These are phyloP conservation scores for Rhizophora mangle DNA, from an alignment of 345 rosid genomes.

Conservation along the genomic window DNA sequence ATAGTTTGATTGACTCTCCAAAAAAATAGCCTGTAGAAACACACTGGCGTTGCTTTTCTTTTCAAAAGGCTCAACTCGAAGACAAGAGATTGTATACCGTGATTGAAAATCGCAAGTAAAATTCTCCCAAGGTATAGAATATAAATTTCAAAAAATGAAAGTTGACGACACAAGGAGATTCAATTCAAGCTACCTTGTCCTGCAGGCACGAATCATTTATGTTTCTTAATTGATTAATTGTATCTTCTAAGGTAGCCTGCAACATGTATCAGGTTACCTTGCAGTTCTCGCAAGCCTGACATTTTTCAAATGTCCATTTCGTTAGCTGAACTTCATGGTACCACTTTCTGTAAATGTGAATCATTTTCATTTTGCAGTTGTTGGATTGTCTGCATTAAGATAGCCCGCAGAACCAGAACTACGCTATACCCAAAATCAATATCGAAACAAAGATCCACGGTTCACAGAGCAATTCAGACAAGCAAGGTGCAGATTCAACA, in stretches of 20 bases:
- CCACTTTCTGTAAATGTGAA: not conserved
- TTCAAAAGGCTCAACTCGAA: no score
- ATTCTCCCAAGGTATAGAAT: no score
- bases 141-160: no score
- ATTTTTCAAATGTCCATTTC: not conserved
- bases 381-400: not conserved
- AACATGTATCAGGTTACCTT: not conserved
- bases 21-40: conserved; percentile 16
- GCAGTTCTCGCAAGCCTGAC: not conserved
- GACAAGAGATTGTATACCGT: no score
- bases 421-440: not conserved
- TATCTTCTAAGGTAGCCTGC: no score
- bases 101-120: no score
- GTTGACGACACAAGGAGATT: no score
- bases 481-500: not conserved
- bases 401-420: not conserved
- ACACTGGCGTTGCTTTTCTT: no score
- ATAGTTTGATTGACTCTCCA: conserved; percentile 22
- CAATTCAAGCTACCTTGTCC: no score
- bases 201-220: no score
- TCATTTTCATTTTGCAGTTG: not conserved
- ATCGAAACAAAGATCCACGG: not conserved
- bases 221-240: no score
- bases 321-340: not conserved
- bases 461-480: not conserved